Evolutionary conservation across 345 rosid species (phyloP), one percentile per base, ranked within the genome.

Genomic region (Eucalyptus urophylla): DNA sequence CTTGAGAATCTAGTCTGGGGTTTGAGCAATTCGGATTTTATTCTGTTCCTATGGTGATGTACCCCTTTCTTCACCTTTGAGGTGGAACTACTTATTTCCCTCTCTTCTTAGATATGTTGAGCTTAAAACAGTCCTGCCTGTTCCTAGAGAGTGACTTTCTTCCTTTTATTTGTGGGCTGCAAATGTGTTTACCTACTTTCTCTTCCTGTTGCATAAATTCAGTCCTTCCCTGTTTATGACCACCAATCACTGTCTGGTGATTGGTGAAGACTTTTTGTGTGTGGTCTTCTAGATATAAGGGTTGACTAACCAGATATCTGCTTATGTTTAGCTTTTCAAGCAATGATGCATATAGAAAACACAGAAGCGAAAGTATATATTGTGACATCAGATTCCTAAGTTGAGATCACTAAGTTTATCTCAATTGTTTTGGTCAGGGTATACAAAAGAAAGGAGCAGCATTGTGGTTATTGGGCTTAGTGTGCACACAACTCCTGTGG

Each of bases 391-490:
- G 47, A 50, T 86, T 51, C 88, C 60, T 54, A n/a, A 0, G 21
- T 54, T 54, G 47, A 86, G 49, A 54, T 86, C 85, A 11, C 47
- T 40, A 40, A 76, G 1, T 76, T 40, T 76, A 40, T 76, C 45
- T 76, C 29, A 21, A 76, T 76, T 21, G 27, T 76, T 76, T 76
- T 76, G 47, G 27, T 40, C 89, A 92, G 95, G 95, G 86, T 93
- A 93, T 87, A 93, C 93, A 37, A 94, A 92, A 88, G 95, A 93
- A 86, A 94, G 92, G 91, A 93, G 93, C 51, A 92, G 94, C 88
- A 94, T 92, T 83, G 92, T 93, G 56, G 95, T 92, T 12, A 92
- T 92, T 89, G 95, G 95, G 87, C 94, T 93, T 27, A 94, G 93
- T 4, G 60, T 94, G 65, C 95, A 94, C 87, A 91, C 94, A 25